Base-by-base conservation (phyloP, 768 basidiomycete genomes). In the Lactarius vividus region DNA sequence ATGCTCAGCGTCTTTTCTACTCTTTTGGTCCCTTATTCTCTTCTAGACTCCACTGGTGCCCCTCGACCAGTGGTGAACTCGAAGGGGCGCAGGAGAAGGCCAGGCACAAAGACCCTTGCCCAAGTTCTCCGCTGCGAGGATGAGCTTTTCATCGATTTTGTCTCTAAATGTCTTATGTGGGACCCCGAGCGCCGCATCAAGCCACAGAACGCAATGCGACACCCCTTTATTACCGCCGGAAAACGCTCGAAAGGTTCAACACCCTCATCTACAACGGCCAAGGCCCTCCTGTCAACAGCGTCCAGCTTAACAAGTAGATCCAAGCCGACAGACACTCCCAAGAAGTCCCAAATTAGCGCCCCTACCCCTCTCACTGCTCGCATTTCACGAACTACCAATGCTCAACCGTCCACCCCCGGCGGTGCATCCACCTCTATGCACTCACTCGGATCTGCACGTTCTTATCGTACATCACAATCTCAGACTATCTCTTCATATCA, bases 181-280 rank as follows among this genome's bases (percentile, higher is more conserved):
- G 97, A 99, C 78, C 97, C 97, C 10, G 96, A 98, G 72, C 85
- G 92, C 59, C 85, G 97, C 37, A 83, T 99, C 74, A 98, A 97
- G 76, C 96, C 96, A 4, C 91, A 94, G 71, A 84, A 90, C 11
- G 96, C 96, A 0, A 76, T 98, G 79, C 87, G 94, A 28, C 96
- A 98, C 77, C 90, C 92, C 13, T 98, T 94, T 78, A 82, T 97
- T 65, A 80, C 87, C 23, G 84, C 86, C 29, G 85, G 90, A 57
- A 74, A 75, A 64, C 84, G 83, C 61, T 69, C 77, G 23, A 88
- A 85, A 74, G 72, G 79, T 8, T 74, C 79, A 16, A 78, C 75
- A 31, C 66, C 82, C 5, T 79, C 75, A 2, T 73, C 81, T 18
- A 74, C 79, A 29, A 79, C 85, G 4, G 75, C 85, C 15, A 89